Base-by-base conservation (phyloP, 2,329 filamentous ascomycete genomes). In the Elsinoe arachidis region DNA sequence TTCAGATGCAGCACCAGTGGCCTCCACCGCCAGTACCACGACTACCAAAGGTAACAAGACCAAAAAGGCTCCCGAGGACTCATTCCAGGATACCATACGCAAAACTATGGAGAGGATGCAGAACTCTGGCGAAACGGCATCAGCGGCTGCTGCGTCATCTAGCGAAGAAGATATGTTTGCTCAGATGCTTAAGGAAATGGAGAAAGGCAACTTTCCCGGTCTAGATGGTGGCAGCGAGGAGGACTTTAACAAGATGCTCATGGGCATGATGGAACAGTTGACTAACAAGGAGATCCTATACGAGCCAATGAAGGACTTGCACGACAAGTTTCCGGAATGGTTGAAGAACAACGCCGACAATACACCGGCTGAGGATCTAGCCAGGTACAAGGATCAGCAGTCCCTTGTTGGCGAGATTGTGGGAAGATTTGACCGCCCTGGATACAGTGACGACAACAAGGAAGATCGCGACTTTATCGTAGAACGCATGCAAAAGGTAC, bases 241-340 rank as follows among this genome's bases (percentile, higher is more conserved):
- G 65, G 90, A 95, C 64, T 88, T 97, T 66, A 90, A 89, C 58
- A 92, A 95, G 74, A 90, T 97, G 84, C 81, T 99, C 59, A 83
- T 95, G 80, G 88, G 88, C 56, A 96, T 97, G 90, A 97, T 99
- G 92, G 90, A 97, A 74, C 91, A 99, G 72, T 80, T 99, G 61
- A 97, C 93, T 2, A 96, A 95, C 72, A 97, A 96, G 76, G 93
- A 97, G 64, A 96, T 99, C 61, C 74, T 99, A 53, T 97, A 97
- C 70, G 92, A 99, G 74, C 93, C 93, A 2, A 96, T 99, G 90
- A 96, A 96, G 76, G 93, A 99, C 73, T 77, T 99, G 49, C 77
- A 95, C 70, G 86, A 89, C 55, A 97, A 96, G 72, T 99, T 93
- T 68, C 92, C 91, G 0, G 83, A 74, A 1, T 99, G 93, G 92